These are phyloP conservation scores for Colletotrichum tanaceti DNA, from an alignment of 2,329 filamentous ascomycete species.

Conservation along the genomic window DNA sequence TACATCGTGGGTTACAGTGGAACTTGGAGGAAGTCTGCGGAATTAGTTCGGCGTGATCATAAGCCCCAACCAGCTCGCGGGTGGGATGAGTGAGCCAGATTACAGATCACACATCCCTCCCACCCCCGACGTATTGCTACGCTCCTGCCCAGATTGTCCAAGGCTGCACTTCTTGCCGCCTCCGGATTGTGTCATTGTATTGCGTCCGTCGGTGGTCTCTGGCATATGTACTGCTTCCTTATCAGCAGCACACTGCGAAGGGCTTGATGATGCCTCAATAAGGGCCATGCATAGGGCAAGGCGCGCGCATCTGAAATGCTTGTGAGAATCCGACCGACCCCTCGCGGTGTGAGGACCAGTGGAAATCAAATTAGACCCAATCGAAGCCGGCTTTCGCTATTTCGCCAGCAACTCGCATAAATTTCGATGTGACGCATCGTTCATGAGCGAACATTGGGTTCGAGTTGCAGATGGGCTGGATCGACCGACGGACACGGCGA, in stretches of 20 bases:
- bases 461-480: constrained; percentile 10
- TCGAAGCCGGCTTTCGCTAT: neutral
- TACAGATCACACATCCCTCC: too few species aligned
- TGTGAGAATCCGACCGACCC: neutral
- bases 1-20: neutral
- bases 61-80: neutral
- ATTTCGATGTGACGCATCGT: neutral
- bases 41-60: constrained; percentile 1
- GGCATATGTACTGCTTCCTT: neutral
- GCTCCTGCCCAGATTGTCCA: neutral
- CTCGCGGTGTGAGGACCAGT: neutral
- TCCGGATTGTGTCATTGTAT: neutral
- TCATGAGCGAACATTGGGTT: neutral
- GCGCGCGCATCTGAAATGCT: neutral
- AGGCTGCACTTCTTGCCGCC: too few species aligned
- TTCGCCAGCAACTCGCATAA: neutral
- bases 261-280: neutral
- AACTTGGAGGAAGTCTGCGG: neutral
- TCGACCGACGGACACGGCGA: constrained; percentile 5
- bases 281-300: neutral
- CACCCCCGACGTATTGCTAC: neutral
- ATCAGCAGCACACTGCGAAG: constrained; percentile 1
- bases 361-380: neutral
- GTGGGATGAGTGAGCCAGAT: neutral
- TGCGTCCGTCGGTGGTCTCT: neutral